These are phyloP conservation scores for Thraustotheca clavata DNA, from an alignment of 352 stramenopile genomes.

Conservation along the genomic window DNA sequence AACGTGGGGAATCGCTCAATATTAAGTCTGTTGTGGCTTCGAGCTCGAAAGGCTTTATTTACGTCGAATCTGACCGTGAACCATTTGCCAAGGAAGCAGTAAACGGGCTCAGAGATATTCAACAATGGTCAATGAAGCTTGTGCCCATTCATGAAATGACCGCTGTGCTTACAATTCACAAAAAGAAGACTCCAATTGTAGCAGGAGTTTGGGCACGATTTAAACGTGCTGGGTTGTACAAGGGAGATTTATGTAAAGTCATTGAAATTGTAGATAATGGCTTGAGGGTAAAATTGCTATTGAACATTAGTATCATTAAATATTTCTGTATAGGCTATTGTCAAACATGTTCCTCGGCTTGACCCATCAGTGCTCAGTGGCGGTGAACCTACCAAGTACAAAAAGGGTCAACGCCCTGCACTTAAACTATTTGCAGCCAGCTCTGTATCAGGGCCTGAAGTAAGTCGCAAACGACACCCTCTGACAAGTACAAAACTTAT, in stretches of 20 bases:
- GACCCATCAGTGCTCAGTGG: constrained; percentile 65
- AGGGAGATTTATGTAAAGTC: constrained; percentile 83
- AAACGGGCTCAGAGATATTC: constrained; percentile 74
- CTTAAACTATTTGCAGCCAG: constrained; percentile 76
- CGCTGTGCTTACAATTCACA: constrained; percentile 80
- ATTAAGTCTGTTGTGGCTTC: constrained; percentile 83
- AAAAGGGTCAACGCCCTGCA: constrained; percentile 79
- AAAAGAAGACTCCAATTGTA: constrained; percentile 69
- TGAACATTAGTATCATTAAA: background rate
- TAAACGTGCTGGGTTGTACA: constrained; percentile 81
- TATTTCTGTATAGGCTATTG: constrained; percentile 38
- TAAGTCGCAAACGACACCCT: constrained; percentile 58
- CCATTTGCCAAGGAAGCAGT: constrained; percentile 78
- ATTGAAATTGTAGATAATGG: constrained; percentile 82
- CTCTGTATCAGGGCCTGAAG: constrained; percentile 52
- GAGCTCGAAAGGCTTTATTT: constrained; percentile 86
- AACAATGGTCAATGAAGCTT: constrained; percentile 84
- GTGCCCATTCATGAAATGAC: constrained; percentile 87
- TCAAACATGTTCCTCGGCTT: constrained; percentile 80
- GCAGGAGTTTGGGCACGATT: constrained; percentile 74
- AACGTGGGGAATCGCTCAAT: constrained; percentile 70
- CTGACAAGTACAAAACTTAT: constrained; percentile 8
- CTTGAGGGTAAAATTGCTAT: constrained; percentile 34
- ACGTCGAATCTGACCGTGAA: constrained; percentile 81
- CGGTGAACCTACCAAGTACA: constrained; percentile 79